Conservation (phyloP, 2,329 filamentous ascomycete species). For the Colletotrichum euphorbiae region DNA sequence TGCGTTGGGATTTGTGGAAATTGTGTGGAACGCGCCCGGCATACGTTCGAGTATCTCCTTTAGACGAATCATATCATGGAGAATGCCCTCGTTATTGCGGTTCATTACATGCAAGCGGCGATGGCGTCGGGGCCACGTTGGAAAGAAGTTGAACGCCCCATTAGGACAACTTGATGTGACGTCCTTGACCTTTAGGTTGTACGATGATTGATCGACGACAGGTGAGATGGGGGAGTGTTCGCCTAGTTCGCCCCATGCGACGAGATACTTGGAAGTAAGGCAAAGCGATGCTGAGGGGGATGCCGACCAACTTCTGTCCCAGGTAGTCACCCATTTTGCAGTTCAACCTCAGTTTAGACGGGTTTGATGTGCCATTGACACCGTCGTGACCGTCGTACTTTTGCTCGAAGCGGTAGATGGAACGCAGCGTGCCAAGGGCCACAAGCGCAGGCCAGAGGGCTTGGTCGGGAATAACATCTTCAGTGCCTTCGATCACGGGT, state of each 20-base stretch:
- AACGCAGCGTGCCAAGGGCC: conserved; percentile 63
- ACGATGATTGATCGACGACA: conserved; percentile 66
- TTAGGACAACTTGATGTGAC: conserved; percentile 58
- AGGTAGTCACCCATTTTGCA: conserved; percentile 61
- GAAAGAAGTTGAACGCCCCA: conserved; percentile 53
- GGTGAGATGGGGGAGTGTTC: conserved; percentile 60
- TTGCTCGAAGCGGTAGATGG: conserved; percentile 65
- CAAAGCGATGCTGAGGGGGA: conserved; percentile 60
- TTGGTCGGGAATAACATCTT: conserved; percentile 61
- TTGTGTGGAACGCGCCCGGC: conserved; percentile 65
- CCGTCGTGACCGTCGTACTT: conserved; percentile 64
- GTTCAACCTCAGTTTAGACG: conserved; percentile 48
- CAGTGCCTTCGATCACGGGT: conserved; percentile 60
- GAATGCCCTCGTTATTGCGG: conserved; percentile 59
- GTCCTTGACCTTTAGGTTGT: conserved; percentile 63
- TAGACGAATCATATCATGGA: conserved; percentile 61
- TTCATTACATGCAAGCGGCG: conserved; percentile 64
- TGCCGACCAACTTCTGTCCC: conserved; percentile 61
- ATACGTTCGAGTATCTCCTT: conserved; percentile 66
- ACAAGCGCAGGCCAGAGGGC: conserved; percentile 66
- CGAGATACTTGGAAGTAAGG: conserved; percentile 63
- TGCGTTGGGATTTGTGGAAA: conserved; percentile 63
- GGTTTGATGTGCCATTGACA: conserved; percentile 50
- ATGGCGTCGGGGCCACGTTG: conserved; percentile 64
- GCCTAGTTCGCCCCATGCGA: conserved; percentile 56